These are phyloP conservation scores for Raphanus hybrid DNA, from an alignment of 441 rosid species.

Conservation along the genomic window DNA sequence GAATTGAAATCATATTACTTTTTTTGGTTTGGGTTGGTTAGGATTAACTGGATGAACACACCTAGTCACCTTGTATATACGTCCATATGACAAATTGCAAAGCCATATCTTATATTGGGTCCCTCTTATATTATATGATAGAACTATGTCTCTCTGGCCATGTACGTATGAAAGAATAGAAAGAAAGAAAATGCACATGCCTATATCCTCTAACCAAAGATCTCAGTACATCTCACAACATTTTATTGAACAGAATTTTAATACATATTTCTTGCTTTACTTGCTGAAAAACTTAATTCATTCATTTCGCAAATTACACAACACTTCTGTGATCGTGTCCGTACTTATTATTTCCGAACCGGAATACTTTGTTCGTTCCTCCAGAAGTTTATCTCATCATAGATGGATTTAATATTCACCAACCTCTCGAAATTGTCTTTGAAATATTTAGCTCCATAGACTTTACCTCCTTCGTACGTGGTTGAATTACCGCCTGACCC, in stretches of 20 bases:
- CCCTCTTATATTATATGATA: background rate
- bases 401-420: conserved; percentile 21
- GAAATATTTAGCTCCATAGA: conserved; percentile 40
- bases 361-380: conserved; percentile 42
- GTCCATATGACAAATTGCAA: too few species aligned
- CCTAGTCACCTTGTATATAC: too few species aligned
- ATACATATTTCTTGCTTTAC: conserved; percentile 1
- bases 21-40: too few species aligned
- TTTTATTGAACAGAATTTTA: background rate
- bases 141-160: background rate
- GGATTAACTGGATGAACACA: too few species aligned
- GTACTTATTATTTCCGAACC: conserved; percentile 19
- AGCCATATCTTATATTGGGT: too few species aligned
- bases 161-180: background rate
- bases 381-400: conserved; percentile 36
- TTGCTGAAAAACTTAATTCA: background rate
- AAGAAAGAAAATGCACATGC: background rate
- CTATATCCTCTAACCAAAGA: background rate
- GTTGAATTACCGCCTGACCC: conserved; percentile 39
- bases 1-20: too few species aligned
- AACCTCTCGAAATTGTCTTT: conserved; percentile 37
- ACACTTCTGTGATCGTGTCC: background rate
- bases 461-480: conserved; percentile 32
- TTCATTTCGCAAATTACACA: background rate
- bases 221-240: background rate